phyloP scores from a whole-genome alignment of 2,329 filamentous ascomycete species.

The Scedosporium dehoogii region DNA sequence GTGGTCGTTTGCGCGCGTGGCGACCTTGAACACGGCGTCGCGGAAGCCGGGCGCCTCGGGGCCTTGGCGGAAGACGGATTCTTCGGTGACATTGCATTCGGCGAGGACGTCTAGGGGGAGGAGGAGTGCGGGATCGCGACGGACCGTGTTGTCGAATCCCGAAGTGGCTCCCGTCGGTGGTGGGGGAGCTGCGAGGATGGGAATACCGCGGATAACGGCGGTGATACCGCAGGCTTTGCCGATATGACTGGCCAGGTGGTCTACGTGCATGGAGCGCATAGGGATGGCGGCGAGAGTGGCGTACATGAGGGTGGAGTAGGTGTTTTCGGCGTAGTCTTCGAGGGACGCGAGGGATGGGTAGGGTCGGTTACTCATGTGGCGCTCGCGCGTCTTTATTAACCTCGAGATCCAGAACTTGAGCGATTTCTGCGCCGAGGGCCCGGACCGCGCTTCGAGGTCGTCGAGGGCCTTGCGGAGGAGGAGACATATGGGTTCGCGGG shows the following conservation, averaged over 20 bases:
- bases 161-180: conserved; percentile 33
- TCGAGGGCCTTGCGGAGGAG: conserved; percentile 65
- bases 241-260: conserved; percentile 90
- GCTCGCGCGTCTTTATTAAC: conserved; percentile 71
- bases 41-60: conserved; percentile 69
- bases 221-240: conserved; percentile 88
- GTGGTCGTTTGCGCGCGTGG: conserved; percentile 90
- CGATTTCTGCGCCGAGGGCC: conserved; percentile 32
- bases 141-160: conserved; percentile 22
- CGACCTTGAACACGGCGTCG: conserved; percentile 85
- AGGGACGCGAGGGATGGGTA: conserved; percentile 64
- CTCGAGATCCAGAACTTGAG: conserved; percentile 67
- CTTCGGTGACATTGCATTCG: conserved; percentile 68
- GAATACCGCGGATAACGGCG: conserved; percentile 76
- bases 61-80: conserved; percentile 77
- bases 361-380: conserved; percentile 73
- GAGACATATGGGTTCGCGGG: conserved; percentile 84
- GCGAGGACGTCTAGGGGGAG: conserved; percentile 88
- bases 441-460: conserved; percentile 39
- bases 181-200: conserved; percentile 68
- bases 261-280: conserved; percentile 70
- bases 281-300: conserved; percentile 72
- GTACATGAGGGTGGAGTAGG: conserved; percentile 88
- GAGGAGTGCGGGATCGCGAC: conserved; percentile 48
- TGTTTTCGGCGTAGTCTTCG: conserved; percentile 88